Evolutionary conservation across 768 basidiomycete species (phyloP).

Genomic region (Heimioporus sp.): DNA sequence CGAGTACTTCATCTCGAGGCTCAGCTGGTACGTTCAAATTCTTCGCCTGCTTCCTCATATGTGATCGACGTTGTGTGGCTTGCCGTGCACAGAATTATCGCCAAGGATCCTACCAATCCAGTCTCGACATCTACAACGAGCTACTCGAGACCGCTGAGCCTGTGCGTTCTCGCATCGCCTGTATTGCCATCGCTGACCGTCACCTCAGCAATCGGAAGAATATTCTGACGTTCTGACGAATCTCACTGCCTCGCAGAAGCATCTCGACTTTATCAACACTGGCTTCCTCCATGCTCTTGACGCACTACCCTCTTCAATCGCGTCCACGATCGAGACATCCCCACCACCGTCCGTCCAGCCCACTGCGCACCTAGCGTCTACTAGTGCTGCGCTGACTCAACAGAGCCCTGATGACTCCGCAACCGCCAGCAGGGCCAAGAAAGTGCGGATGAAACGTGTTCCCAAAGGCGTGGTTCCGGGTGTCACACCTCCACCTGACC

Average conservation of each 20-base stretch:
- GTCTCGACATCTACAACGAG: slow-evolving; percentile 77
- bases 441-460: slow-evolving; percentile 62
- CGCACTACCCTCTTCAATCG: slow-evolving; percentile 49
- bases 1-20: slow-evolving; percentile 81
- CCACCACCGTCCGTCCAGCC: slow-evolving; percentile 53
- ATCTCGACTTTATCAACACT: slow-evolving; percentile 80
- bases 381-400: slow-evolving; percentile 23
- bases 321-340: slow-evolving; percentile 55
- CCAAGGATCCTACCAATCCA: slow-evolving; percentile 67
- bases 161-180: slow-evolving; percentile 44
- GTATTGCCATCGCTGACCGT: neutral
- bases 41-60: slow-evolving; percentile 16
- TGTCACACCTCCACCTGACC: slow-evolving; percentile 79
- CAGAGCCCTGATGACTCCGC: slow-evolving; percentile 34
- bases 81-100: slow-evolving; percentile 62
- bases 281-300: slow-evolving; percentile 67
- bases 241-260: slow-evolving; percentile 74
- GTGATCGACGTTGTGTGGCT: slow-evolving; percentile 13
- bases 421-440: slow-evolving; percentile 40
- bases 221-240: slow-evolving; percentile 86
- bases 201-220: slow-evolving; percentile 74
- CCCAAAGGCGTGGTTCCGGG: slow-evolving; percentile 76
- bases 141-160: slow-evolving; percentile 76
- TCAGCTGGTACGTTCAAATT: slow-evolving; percentile 64
- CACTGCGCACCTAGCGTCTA: slow-evolving; percentile 24